Evolutionary conservation across 192 early-diverging fungal species (phyloP).

Genomic region (Gaertneriomyces sp.): DNA sequence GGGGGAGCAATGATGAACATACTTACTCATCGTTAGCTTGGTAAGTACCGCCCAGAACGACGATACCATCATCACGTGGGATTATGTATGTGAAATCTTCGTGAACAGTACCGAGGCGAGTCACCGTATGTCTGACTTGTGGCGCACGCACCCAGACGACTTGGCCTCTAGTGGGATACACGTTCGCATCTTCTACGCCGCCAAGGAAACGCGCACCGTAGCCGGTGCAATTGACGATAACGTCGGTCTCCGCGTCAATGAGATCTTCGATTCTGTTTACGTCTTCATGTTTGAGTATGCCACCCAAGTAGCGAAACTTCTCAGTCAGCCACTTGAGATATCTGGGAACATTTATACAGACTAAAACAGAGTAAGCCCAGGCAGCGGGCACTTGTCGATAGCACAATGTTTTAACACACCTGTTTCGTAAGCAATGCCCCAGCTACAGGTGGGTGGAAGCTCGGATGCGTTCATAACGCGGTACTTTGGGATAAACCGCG

Average conservation of each 20-base stretch:
- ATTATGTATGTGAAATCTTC: constrained; percentile 73
- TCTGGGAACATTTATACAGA: constrained; percentile 58
- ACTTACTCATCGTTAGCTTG: constrained; percentile 33
- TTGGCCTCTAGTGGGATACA: constrained; percentile 81
- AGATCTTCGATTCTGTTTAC: constrained; percentile 47
- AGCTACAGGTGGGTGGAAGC: constrained; percentile 50
- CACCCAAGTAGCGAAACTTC: constrained; percentile 55
- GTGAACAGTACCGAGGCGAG: constrained; percentile 27
- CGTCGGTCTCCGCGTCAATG: constrained; percentile 42
- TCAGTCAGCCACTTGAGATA: constrained; percentile 64
- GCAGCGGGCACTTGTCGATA: not conserved
- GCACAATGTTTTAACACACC: constrained; percentile 28
- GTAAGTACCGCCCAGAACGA: constrained; percentile 74
- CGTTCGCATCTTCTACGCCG: constrained; percentile 66
- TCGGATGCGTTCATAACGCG: constrained; percentile 25
- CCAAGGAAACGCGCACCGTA: constrained; percentile 60
- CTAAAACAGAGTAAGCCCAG: constrained; percentile 12
- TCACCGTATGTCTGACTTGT: constrained; percentile 62
- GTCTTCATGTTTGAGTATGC: constrained; percentile 31
- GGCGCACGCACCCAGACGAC: constrained; percentile 72
- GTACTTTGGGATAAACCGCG: constrained; percentile 40
- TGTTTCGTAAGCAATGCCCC: constrained; percentile 63
- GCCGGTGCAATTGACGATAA: constrained; percentile 80
- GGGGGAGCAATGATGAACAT: not conserved
- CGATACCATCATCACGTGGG: constrained; percentile 70